Conservation (phyloP, 352 stramenopile genomes). For the Phytopythium litorale region DNA sequence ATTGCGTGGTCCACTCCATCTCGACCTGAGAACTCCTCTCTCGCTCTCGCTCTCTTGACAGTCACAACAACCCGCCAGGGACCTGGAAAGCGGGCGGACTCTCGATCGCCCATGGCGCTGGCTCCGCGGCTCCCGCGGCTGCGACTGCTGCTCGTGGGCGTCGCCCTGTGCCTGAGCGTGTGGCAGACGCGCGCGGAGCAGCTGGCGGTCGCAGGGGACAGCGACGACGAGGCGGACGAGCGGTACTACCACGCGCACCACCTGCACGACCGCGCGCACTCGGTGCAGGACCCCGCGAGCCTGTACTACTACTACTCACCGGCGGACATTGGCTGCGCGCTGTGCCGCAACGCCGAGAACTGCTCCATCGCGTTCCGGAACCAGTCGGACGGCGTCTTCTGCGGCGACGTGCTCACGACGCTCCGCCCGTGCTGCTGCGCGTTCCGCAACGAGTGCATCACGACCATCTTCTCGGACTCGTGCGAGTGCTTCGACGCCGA, state of each 20-base stretch:
- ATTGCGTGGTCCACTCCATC: neutral
- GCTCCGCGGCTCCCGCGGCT: neutral
- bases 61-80: neutral
- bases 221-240: constrained; percentile 7
- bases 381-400: constrained; percentile 50
- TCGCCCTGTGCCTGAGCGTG: neutral
- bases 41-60: neutral
- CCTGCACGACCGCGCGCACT: constrained; percentile 18
- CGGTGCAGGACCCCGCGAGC: constrained; percentile 7
- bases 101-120: neutral
- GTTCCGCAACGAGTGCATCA: constrained; percentile 75
- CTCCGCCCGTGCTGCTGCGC: constrained; percentile 72
- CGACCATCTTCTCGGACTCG: constrained; percentile 62
- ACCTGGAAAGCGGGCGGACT: neutral
- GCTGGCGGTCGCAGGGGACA: neutral
- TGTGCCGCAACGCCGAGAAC: constrained; percentile 58
- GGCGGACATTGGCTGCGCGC: constrained; percentile 42
- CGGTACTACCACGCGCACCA: constrained; percentile 14
- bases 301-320: constrained; percentile 27
- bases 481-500: constrained; percentile 68
- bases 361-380: constrained; percentile 64
- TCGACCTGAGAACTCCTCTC: neutral
- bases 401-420: constrained; percentile 55
- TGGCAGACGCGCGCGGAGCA: neutral
- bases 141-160: neutral